Conservation (phyloP, 139 green algal genomes). For the Tetradesmus obliquus region DNA sequence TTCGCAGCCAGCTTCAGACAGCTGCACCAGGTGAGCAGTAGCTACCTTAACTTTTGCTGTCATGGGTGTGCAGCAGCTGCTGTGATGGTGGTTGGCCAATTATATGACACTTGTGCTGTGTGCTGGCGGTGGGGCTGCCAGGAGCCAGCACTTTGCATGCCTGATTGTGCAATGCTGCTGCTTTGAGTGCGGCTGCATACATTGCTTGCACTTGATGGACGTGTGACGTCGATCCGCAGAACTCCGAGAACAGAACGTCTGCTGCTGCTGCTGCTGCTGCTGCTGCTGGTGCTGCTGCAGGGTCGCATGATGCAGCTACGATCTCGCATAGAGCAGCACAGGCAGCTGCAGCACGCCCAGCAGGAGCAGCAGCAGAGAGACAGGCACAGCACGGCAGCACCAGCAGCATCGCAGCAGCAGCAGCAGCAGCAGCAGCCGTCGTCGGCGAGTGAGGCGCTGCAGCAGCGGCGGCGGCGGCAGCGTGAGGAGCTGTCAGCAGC, state of each 20-base stretch:
- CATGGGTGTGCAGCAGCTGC: background rate
- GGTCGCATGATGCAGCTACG: background rate
- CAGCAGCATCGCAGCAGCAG: background rate
- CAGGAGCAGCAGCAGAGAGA: background rate
- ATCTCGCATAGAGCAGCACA: background rate
- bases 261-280: background rate
- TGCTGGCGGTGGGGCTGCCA: background rate
- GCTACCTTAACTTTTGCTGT: background rate
- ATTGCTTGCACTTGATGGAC: background rate
- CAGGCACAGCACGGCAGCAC: background rate
- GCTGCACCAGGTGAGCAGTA: constrained; percentile 12
- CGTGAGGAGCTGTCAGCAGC: constrained; percentile 4
- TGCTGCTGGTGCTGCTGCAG: background rate
- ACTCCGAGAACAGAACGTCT: no score
- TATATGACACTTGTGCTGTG: background rate
- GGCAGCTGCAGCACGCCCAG: background rate
- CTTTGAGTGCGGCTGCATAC: background rate
- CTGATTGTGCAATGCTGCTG: background rate
- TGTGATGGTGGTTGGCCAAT: background rate
- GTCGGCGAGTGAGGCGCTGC: background rate
- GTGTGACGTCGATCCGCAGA: background rate
- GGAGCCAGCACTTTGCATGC: background rate
- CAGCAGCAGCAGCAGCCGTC: background rate
- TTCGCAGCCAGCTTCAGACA: background rate
- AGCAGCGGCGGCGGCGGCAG: background rate